These are phyloP conservation scores for Colletotrichum graminicola DNA, from an alignment of 2,329 filamentous ascomycete genomes.

Conservation along the genomic window DNA sequence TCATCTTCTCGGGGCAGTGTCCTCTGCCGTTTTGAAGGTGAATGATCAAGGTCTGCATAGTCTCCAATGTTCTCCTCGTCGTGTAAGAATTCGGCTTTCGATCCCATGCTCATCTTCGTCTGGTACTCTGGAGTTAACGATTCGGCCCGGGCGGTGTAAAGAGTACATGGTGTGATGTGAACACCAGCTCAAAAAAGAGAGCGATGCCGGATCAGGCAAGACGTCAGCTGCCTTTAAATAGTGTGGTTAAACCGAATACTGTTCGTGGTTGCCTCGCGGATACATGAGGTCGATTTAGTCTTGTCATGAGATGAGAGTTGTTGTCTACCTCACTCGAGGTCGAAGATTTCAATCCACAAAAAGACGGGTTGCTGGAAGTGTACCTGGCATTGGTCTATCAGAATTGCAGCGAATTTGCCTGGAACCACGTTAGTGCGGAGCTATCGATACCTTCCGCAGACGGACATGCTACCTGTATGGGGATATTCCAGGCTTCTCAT, in stretches of 20 bases:
- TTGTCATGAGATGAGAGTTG: constrained; percentile 13
- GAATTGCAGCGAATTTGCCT: neutral
- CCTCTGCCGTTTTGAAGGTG: constrained; percentile 8
- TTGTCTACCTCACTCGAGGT: constrained; percentile 2
- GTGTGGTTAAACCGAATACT: neutral
- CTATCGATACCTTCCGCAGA: neutral
- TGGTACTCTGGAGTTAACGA: constrained; percentile 24
- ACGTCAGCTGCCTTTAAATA: neutral
- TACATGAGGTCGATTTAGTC: constrained; percentile 13
- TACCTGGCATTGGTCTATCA: neutral
- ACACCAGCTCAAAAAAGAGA: neutral
- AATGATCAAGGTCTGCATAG: neutral
- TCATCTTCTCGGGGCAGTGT: neutral
- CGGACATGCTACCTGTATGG: neutral
- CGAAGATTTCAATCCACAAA: constrained; percentile 29
- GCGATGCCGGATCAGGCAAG: constrained; percentile 6
- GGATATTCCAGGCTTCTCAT: neutral
- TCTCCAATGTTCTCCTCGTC: neutral
- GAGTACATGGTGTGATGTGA: constrained; percentile 32
- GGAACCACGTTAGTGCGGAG: neutral
- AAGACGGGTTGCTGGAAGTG: neutral
- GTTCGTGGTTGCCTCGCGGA: constrained; percentile 17
- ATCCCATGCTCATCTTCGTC: constrained; percentile 47
- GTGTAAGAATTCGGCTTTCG: constrained; percentile 44
- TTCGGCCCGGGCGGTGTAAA: constrained; percentile 24